Conservation (phyloP, 371 early-diverging fungal species). For the Circinella umbellata region DNA sequence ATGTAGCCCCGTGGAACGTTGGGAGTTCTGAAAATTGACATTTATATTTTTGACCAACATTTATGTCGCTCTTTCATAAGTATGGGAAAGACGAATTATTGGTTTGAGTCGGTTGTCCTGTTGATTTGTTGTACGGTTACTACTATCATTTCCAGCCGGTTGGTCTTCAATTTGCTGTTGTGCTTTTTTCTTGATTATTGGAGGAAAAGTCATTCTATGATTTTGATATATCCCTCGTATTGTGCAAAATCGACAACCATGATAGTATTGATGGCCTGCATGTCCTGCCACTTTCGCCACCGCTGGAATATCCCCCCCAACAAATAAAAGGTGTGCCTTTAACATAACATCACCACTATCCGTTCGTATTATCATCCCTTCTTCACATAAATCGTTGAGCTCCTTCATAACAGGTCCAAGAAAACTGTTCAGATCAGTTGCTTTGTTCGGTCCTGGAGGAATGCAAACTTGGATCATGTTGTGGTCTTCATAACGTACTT, state of each 20-base stretch:
- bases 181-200: background rate
- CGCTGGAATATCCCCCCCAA: background rate
- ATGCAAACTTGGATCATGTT: too few species aligned
- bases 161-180: background rate
- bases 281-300: background rate
- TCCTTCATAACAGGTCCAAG: too few species aligned
- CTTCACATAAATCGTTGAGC: too few species aligned
- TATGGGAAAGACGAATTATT: background rate
- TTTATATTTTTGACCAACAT: too few species aligned
- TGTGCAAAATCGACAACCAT: conserved; percentile 8
- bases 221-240: background rate
- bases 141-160: background rate
- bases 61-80: too few species aligned
- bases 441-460: too few species aligned
- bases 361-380: too few species aligned
- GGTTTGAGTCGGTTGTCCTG: background rate
- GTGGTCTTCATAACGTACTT: background rate
- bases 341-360: background rate
- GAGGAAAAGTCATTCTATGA: conserved; percentile 7
- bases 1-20: too few species aligned
- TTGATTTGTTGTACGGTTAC: too few species aligned
- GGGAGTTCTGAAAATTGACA: too few species aligned
- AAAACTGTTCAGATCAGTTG: too few species aligned
- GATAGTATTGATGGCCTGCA: background rate
- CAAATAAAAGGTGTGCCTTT: background rate